Conservation (phyloP, 257 asterid genomes). For the Petrea volubilis region DNA sequence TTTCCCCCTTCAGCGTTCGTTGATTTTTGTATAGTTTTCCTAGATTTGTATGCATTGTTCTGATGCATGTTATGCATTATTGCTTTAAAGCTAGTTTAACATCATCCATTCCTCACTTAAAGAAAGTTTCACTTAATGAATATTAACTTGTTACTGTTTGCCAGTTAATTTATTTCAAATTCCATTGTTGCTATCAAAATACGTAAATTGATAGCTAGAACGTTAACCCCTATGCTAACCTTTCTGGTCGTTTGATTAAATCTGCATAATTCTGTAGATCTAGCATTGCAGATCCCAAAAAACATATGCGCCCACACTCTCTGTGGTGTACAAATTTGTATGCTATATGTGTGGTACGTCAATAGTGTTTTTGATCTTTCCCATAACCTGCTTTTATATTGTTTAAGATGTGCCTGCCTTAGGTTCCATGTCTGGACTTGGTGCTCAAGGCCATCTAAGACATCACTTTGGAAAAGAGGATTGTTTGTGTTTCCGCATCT, state of each 20-base stretch:
- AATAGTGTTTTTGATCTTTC: not conserved
- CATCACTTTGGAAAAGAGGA: not conserved
- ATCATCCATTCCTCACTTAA: not conserved
- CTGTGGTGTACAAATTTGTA: not conserved
- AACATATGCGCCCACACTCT: not conserved
- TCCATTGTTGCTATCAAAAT: not conserved
- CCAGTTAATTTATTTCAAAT: not conserved
- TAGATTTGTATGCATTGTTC: not conserved
- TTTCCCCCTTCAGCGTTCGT: slow-evolving; percentile 10
- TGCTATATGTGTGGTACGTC: not conserved
- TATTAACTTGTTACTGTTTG: not conserved
- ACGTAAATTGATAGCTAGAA: not conserved
- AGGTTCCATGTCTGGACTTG: not conserved
- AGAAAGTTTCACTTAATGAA: not conserved
- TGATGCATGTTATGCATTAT: not conserved
- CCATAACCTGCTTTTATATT: not conserved
- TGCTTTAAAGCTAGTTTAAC: not conserved
- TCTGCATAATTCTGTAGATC: not conserved
- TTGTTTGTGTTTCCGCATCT: not conserved
- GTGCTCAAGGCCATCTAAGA: not conserved
- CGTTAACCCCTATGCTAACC: not conserved
- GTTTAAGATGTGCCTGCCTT: not conserved
- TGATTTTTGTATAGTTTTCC: not conserved
- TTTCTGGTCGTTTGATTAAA: not conserved
- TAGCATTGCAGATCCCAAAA: not conserved